Evolutionary conservation across 306 rosid species (phyloP), one percentile per base, ranked within the genome.

Genomic region (Prosopis cineraria): DNA sequence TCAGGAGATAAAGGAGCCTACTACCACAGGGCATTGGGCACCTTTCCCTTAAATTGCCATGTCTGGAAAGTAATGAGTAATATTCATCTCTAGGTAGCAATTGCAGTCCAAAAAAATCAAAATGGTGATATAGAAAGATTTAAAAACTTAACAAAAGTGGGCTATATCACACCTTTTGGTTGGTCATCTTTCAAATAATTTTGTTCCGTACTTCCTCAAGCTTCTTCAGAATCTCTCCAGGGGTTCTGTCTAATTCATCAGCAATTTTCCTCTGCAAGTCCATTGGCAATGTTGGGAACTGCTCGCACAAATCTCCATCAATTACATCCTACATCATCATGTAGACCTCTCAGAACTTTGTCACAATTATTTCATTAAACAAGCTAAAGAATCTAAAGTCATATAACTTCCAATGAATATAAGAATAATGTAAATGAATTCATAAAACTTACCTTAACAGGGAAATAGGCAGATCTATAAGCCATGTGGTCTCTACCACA

Each of bases 401-500:
- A 77, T 30, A 70, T n/a, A n/a, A n/a, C n/a, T n/a, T n/a, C n/a
- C n/a, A n/a, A n/a, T n/a, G n/a, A n/a, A n/a, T n/a, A 59, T 30
- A n/a, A 68, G 30, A 29, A 20, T 75, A 64, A 44, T 48, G 68
- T 53, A n/a, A 43, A 81, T 76, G 40, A 71, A 52, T 66, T 14
- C 59, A 68, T 3, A 62, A 76, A 69, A 43, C 13, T 81, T 88
- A 92, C 98, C 98, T 95, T 95, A 40, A 92, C 96, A 7, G 98
- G 98, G 81, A 95, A 95, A 74, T 95, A 95, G 36, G 98, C 93
- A 70, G 98, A 95, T 86, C 98, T 85, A 77, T 88, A 95, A 78
- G 89, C 97, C 98, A 95, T 95, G 86, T 95, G 98, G 81, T 95
- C 98, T 87, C 98, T 92, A 56, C 98, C 98, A 56, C 98, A 95